These are phyloP conservation scores for Malus hybrid DNA, from an alignment of 331 rosid species.

Conservation along the genomic window DNA sequence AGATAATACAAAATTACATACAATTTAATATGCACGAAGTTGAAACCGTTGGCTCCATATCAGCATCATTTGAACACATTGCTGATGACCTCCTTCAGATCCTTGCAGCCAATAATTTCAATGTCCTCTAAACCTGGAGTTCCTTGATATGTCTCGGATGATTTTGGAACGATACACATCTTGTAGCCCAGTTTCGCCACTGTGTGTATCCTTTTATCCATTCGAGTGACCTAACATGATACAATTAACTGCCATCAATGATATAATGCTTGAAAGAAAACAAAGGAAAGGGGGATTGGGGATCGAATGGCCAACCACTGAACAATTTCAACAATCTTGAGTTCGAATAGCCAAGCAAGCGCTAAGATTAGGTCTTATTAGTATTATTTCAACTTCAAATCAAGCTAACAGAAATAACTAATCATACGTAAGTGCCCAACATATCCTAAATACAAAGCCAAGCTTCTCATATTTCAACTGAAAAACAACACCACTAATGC, in stretches of 20 bases:
- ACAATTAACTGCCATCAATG: neutral
- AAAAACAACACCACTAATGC: neutral
- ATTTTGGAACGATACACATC: slow-evolving; percentile 63
- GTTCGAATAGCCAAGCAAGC: neutral
- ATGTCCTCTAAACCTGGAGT: slow-evolving; percentile 26
- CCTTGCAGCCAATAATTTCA: slow-evolving; percentile 53
- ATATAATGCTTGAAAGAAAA: neutral
- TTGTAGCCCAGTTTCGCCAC: slow-evolving; percentile 76
- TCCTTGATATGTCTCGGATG: slow-evolving; percentile 45
- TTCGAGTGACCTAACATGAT: slow-evolving; percentile 56
- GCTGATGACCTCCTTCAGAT: slow-evolving; percentile 78
- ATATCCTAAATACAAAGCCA: neutral
- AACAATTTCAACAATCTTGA: neutral
- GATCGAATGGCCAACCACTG: neutral
- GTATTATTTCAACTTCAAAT: neutral
- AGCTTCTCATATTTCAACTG: neutral
- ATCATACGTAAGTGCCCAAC: neutral
- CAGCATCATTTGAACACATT: slow-evolving; percentile 32
- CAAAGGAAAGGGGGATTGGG: neutral
- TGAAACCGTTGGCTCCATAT: slow-evolving; percentile 15
- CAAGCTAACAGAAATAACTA: neutral
- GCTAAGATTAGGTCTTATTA: neutral
- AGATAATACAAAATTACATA: neutral
- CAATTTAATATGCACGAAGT: neutral
- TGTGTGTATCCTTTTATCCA: slow-evolving; percentile 79